Conservation (phyloP, 306 rosid species). For the Cicer judaicum region DNA sequence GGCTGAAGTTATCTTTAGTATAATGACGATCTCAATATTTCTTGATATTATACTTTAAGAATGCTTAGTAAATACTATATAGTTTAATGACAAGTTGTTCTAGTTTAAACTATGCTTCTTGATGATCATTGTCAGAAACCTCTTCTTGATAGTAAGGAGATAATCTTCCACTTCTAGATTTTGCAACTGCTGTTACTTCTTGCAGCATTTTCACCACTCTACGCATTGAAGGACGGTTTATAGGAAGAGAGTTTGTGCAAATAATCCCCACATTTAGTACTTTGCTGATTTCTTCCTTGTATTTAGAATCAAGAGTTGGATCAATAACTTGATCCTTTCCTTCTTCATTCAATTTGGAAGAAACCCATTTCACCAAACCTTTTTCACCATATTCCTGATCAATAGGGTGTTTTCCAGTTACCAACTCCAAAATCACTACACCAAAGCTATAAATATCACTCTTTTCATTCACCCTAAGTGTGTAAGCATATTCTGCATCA, state of each 20-base stretch:
- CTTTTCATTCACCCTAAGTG: slow-evolving; percentile 81
- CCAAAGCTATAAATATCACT: slow-evolving; percentile 87
- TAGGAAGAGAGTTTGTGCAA: slow-evolving; percentile 66
- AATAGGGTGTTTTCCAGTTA: slow-evolving; percentile 69
- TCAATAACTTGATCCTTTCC: slow-evolving; percentile 65
- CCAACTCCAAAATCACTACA: slow-evolving; percentile 76
- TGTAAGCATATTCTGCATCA: slow-evolving; percentile 77
- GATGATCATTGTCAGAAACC: slow-evolving; percentile 45
- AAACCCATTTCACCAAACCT: slow-evolving; percentile 71
- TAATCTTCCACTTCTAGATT: slow-evolving; percentile 53
- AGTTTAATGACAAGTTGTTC: neutral
- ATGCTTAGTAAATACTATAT: neutral
- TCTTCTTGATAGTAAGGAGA: slow-evolving; percentile 71
- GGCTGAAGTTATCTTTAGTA: neutral
- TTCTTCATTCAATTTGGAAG: slow-evolving; percentile 51
- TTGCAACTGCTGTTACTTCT: slow-evolving; percentile 52
- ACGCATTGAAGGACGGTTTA: slow-evolving; percentile 78
- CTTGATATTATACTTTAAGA: neutral
- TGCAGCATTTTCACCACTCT: slow-evolving; percentile 71
- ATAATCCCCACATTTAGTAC: slow-evolving; percentile 61
- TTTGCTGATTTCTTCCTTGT: slow-evolving; percentile 59
- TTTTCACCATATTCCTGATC: slow-evolving; percentile 69
- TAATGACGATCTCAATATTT: too few relatives aligned
- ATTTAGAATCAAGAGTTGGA: slow-evolving; percentile 47
- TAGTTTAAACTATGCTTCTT: slow-evolving; percentile 44